phyloP scores from a whole-genome alignment of 768 basidiomycete genomes.

The Pleurotus tuoliensis region DNA sequence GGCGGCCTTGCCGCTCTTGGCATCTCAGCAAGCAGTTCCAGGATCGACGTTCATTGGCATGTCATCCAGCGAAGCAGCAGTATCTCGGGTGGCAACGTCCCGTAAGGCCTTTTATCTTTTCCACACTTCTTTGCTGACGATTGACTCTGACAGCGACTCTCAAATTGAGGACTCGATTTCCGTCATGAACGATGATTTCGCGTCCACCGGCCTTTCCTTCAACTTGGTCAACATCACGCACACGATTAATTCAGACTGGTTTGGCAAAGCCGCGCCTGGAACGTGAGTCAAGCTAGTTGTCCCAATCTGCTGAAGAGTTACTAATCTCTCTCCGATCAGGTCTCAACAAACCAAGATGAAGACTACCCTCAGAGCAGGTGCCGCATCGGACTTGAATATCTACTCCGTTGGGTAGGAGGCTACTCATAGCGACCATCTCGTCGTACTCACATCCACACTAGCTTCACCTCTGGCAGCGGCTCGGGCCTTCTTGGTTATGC shows the following conservation, averaged over 20 bases:
- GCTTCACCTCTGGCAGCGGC: constrained; percentile 34
- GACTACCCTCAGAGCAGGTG: constrained; percentile 37
- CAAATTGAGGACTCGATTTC: constrained; percentile 33
- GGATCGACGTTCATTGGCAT: constrained; percentile 26
- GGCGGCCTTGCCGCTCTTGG: constrained; percentile 10
- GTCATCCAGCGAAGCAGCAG: constrained; percentile 29
- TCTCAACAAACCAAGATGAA: constrained; percentile 47
- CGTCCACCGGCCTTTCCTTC: constrained; percentile 30
- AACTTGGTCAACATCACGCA: constrained; percentile 26
- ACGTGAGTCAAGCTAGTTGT: background rate
- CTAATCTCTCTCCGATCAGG: background rate
- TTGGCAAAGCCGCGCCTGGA: constrained; percentile 36
- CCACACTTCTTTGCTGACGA: background rate
- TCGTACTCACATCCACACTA: constrained; percentile 6
- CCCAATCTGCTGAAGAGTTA: background rate
- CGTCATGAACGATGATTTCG: constrained; percentile 41
- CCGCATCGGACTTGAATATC: constrained; percentile 37
- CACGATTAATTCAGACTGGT: constrained; percentile 45
- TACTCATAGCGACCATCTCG: background rate
- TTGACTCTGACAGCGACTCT: constrained; percentile 24
- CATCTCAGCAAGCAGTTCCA: constrained; percentile 1
- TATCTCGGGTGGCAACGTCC: constrained; percentile 34
- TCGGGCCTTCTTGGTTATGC: constrained; percentile 49
- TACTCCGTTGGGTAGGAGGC: constrained; percentile 44
- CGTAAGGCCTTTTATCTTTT: constrained; percentile 25